Conservation (phyloP, 441 rosid species). For the Jatropha multifida region DNA sequence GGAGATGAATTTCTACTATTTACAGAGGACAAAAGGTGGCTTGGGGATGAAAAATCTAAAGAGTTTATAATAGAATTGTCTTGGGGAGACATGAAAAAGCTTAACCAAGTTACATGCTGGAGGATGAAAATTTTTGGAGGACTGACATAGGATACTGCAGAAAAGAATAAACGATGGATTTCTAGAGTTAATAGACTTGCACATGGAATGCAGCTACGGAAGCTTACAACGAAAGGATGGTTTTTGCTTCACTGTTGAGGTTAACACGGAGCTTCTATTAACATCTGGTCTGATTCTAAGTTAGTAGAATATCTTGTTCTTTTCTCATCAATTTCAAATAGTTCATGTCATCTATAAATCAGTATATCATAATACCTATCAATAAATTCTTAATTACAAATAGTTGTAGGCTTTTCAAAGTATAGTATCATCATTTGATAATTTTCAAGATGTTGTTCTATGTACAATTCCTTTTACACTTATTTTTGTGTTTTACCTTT, state of each 20-base stretch:
- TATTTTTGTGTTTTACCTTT: not conserved
- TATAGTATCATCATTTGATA: not conserved
- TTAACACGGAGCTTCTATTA: not conserved
- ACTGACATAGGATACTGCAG: not conserved
- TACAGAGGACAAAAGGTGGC: not conserved
- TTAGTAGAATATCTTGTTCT: not conserved
- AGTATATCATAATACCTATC: no score
- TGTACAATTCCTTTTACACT: not conserved
- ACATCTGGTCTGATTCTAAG: not conserved
- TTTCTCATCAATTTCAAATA: not conserved
- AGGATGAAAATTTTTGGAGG: not conserved
- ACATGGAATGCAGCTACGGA: not conserved
- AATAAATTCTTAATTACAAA: no score
- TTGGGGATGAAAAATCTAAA: not conserved
- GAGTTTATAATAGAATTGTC: not conserved
- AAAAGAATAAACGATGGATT: not conserved
- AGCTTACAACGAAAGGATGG: not conserved
- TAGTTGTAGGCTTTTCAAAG: not conserved
- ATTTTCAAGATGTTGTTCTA: not conserved
- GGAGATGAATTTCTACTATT: not conserved
- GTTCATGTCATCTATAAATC: no score
- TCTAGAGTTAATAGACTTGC: not conserved
- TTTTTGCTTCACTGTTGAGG: not conserved
- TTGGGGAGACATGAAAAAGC: not conserved
- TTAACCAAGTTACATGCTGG: not conserved